Evolutionary conservation across 129 eudicot genomes (phyloP).

Genomic region (Centrapalus pauciflorus): DNA sequence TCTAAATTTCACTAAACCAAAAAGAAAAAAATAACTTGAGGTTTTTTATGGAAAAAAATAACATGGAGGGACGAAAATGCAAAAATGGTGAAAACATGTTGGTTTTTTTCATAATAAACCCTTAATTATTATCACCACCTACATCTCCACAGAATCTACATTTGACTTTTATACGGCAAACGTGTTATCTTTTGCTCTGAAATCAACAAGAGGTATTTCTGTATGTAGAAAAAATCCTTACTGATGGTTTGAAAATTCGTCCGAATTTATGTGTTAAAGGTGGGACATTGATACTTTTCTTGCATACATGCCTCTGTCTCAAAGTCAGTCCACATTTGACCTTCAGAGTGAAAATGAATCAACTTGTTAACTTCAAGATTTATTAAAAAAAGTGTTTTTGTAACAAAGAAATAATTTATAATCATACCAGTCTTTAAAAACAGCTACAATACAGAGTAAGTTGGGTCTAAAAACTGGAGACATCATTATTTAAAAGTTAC

Average conservation of each 20-base stretch:
- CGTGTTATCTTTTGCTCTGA: background rate
- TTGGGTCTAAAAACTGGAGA: too few relatives aligned
- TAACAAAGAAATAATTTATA: background rate
- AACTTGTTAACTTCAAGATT: constrained; percentile 1
- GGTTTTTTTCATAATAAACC: too few relatives aligned
- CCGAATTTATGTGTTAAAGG: background rate
- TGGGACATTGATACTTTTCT: background rate
- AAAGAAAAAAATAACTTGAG: too few relatives aligned
- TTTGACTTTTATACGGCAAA: background rate
- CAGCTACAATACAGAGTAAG: too few relatives aligned
- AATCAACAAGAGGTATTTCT: background rate
- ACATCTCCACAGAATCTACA: background rate
- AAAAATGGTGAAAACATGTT: too few relatives aligned
- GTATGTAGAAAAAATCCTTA: background rate
- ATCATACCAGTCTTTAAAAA: too few relatives aligned
- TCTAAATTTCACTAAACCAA: too few relatives aligned
- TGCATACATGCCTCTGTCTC: background rate
- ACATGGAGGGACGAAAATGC: too few relatives aligned
- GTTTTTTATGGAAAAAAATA: too few relatives aligned
- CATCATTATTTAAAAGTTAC: too few relatives aligned
- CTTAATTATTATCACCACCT: constrained; percentile 12
- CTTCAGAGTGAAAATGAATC: background rate
- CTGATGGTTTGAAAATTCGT: background rate
- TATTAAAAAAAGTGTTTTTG: background rate
- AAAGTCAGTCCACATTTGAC: background rate